These are phyloP conservation scores for Taphrina communis DNA, from an alignment of 1,139 yeast species.

Conservation along the genomic window DNA sequence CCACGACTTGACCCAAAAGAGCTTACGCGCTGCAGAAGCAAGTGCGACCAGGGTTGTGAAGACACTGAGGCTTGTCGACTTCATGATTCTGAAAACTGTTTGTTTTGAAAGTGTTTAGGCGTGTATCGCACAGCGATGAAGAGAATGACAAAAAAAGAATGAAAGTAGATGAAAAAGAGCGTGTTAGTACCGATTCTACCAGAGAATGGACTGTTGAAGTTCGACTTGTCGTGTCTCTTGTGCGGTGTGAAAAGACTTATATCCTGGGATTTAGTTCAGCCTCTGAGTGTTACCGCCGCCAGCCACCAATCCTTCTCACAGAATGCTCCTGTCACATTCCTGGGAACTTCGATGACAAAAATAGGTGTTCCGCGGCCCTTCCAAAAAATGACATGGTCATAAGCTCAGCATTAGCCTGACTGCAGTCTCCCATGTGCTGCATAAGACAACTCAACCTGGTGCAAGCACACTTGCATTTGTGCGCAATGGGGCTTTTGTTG, in stretches of 20 bases:
- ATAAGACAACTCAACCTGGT: too few species aligned
- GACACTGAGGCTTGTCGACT: neutral
- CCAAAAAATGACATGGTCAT: conserved; percentile 3
- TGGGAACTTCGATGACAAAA: conserved; percentile 3
- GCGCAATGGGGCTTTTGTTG: too few species aligned
- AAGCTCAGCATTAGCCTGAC: neutral
- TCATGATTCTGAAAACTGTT: conserved; percentile 1
- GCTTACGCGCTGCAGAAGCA: conserved; percentile 16
- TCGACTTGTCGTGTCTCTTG: neutral
- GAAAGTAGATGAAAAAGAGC: conserved; percentile 2
- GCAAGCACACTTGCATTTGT: too few species aligned
- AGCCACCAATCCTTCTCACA: conserved; percentile 24
- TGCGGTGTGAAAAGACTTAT: conserved; percentile 9
- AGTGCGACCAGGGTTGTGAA: conserved; percentile 5
- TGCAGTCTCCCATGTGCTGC: neutral
- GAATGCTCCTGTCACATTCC: conserved; percentile 31
- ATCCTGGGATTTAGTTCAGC: conserved; percentile 4
- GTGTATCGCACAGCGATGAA: conserved; percentile 3
- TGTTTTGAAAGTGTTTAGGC: neutral
- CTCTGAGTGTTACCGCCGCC: conserved; percentile 8
- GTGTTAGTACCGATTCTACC: conserved; percentile 28
- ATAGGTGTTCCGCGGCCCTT: conserved; percentile 4
- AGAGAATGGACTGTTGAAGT: conserved; percentile 31
- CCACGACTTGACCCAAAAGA: neutral
- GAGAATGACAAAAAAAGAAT: conserved; percentile 22